A percentile compares a stretch with the other conserved stretches of the same genome.
Conservation (phyloP, 2,329 filamentous ascomycete species). For the Aspergillus spinulosporus region DNA sequence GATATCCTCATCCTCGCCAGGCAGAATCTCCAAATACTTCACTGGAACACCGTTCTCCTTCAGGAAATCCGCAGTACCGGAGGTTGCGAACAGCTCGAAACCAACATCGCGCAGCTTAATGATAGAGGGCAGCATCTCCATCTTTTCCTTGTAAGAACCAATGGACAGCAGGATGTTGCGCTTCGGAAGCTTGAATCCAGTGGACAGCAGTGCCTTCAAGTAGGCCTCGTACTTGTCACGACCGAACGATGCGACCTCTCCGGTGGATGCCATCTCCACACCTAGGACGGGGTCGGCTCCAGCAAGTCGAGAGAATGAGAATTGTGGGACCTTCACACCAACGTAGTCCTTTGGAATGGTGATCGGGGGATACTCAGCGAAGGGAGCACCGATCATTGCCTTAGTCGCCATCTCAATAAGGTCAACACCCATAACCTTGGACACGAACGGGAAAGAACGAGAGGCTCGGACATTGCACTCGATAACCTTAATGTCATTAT, state of each 20-base stretch:
- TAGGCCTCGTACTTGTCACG: constrained; percentile 97
- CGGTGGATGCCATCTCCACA: constrained; percentile 99
- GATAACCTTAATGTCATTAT: constrained; percentile 99
- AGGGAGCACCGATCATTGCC: constrained; percentile 84
- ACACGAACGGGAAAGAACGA: constrained; percentile 95
- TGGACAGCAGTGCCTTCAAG: constrained; percentile 91
- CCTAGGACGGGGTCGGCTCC: constrained; percentile 94
- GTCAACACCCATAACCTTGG: constrained; percentile 97
- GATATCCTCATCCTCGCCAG: constrained; percentile 74
- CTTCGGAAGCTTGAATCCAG: constrained; percentile 93
- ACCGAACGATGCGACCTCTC: constrained; percentile 96
- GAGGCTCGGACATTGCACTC: constrained; percentile 98
- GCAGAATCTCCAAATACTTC: constrained; percentile 88
- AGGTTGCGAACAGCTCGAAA: constrained; percentile 93
- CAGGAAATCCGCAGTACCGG: constrained; percentile 94
- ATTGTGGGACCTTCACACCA: constrained; percentile 96
- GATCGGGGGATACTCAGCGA: constrained; percentile 77
- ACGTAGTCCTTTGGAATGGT: constrained; percentile 79
- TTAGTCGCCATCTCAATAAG: constrained; percentile 98
- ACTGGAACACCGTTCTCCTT: constrained; percentile 89
- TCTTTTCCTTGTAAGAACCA: constrained; percentile 96
- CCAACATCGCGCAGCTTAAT: constrained; percentile 85
- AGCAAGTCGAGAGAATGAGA: constrained; percentile 96
- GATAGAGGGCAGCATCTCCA: constrained; percentile 93
- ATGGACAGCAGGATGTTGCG: constrained; percentile 95